Evolutionary conservation across 1,139 yeast genomes (phyloP).

Genomic region (Yamadazyma pseudoaaseri): DNA sequence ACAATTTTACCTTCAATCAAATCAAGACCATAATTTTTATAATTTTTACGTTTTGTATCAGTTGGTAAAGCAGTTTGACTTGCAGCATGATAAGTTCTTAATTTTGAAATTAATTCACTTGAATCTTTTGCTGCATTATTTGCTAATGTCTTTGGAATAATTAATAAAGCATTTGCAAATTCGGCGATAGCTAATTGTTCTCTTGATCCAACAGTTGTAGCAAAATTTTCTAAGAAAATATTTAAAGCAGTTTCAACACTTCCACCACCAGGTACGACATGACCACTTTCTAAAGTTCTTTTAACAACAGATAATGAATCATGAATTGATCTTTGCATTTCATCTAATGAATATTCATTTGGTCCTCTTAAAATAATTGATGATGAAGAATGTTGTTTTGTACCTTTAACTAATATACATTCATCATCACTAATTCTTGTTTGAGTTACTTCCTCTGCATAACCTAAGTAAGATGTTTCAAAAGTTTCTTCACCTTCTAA

Average conservation of each 20-base stretch:
- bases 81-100: constrained; percentile 96
- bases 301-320: constrained; percentile 95
- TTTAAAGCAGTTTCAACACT: constrained; percentile 96
- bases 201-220: constrained; percentile 95
- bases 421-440: constrained; percentile 95
- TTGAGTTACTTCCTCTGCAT: constrained; percentile 90
- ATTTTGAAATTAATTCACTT: constrained; percentile 88
- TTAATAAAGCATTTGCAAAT: constrained; percentile 84
- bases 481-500: constrained; percentile 98
- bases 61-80: constrained; percentile 82
- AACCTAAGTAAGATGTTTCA: constrained; percentile 82
- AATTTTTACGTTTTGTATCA: constrained; percentile 79
- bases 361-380: constrained; percentile 95
- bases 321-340: constrained; percentile 96
- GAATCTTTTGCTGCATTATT: constrained; percentile 98
- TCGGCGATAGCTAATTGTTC: constrained; percentile 98
- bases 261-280: constrained; percentile 98
- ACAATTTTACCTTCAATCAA: constrained; percentile 88
- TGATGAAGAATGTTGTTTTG: constrained; percentile 88
- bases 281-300: constrained; percentile 92
- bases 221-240: constrained; percentile 93
- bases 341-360: constrained; percentile 93
- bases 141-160: constrained; percentile 96
- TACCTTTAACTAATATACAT: constrained; percentile 91
- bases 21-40: constrained; percentile 91